Evolutionary conservation across 2,329 filamentous ascomycete species (phyloP).

Genomic region (Verticillium longisporum): DNA sequence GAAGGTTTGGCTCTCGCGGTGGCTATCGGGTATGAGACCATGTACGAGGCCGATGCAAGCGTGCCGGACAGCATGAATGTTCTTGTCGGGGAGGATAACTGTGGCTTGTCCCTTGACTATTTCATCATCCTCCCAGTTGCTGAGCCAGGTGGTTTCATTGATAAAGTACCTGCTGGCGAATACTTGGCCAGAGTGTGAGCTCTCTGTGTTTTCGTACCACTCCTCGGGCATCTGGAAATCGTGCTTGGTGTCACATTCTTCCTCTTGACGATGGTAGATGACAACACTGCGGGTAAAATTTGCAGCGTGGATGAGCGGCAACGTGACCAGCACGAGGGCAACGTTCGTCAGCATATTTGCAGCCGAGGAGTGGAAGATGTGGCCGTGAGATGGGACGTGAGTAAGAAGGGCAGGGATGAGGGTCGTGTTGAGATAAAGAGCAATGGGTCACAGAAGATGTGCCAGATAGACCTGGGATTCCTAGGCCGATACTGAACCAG

Average conservation of each 20-base stretch:
- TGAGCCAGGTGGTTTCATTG: not conserved
- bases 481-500: too few relatives aligned
- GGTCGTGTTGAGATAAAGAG: not conserved
- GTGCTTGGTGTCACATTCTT: not conserved
- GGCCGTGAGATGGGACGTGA: not conserved
- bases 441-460: too few relatives aligned
- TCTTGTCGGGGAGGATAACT: not conserved
- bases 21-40: not conserved
- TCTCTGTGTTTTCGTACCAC: not conserved
- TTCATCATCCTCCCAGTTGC: not conserved
- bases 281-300: not conserved
- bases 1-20: not conserved
- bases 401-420: not conserved
- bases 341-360: not conserved
- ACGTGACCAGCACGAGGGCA: not conserved
- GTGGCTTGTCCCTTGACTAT: not conserved
- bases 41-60: not conserved
- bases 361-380: not conserved
- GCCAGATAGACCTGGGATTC: too few relatives aligned
- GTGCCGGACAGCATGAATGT: not conserved
- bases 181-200: not conserved
- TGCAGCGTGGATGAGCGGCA: not conserved
- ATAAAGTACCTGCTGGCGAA: not conserved
- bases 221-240: not conserved
- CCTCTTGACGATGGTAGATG: not conserved